These are phyloP conservation scores for Suillus weaverae DNA, from an alignment of 768 basidiomycete species.

Conservation along the genomic window DNA sequence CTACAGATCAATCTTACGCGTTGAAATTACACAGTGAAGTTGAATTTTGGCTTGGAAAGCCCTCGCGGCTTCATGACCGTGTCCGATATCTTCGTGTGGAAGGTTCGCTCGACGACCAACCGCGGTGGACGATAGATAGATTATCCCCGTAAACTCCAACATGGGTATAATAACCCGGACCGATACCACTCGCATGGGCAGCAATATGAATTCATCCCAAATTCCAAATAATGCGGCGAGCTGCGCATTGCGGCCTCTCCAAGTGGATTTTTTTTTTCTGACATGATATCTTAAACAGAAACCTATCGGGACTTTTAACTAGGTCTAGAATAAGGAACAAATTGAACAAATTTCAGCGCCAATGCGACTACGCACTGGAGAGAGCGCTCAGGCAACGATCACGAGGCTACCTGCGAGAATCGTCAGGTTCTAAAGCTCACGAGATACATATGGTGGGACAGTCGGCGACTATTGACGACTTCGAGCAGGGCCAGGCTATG, in stretches of 20 bases:
- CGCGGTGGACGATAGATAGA: constrained; percentile 76
- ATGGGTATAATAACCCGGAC: neutral
- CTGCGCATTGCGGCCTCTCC: neutral
- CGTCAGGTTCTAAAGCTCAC: neutral
- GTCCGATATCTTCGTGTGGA: constrained; percentile 69
- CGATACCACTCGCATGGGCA: neutral
- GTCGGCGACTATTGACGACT: neutral
- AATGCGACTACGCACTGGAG: neutral
- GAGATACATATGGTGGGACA: neutral
- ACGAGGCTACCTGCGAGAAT: neutral
- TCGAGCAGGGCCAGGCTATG: neutral
- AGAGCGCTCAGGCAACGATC: neutral
- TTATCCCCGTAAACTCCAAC: constrained; percentile 59
- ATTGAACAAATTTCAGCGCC: neutral
- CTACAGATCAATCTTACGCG: neutral
- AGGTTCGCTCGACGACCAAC: constrained; percentile 46
- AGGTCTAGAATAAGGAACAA: neutral
- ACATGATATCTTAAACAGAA: neutral
- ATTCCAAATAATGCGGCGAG: neutral
- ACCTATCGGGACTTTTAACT: neutral
- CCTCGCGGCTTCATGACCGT: constrained; percentile 91
- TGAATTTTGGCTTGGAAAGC: constrained; percentile 97
- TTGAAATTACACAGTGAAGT: constrained; percentile 64
- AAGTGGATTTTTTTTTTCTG: neutral
- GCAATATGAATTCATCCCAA: neutral